A percentile compares a stretch with the other conserved stretches of the same genome.
These are phyloP conservation scores for Silene vulgaris DNA, from an alignment of 179 eudicot genomes.

Conservation along the genomic window DNA sequence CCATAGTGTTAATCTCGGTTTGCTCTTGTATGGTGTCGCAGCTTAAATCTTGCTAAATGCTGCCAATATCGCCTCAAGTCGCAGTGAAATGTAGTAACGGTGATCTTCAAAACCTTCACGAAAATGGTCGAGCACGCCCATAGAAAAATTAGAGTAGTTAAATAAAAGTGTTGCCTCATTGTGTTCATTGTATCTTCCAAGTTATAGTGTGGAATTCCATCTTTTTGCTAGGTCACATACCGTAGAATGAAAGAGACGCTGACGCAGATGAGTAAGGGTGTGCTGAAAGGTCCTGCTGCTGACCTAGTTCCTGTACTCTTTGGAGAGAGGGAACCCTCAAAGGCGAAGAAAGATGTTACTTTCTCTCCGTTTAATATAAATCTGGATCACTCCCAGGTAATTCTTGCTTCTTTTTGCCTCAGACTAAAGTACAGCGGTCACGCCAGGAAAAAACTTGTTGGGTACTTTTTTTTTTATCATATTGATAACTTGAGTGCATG, in stretches of 20 bases:
- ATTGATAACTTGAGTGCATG: not conserved
- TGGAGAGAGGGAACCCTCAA: constrained; percentile 74
- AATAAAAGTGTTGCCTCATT: not conserved
- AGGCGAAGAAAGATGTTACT: constrained; percentile 55
- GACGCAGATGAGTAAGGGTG: constrained; percentile 81
- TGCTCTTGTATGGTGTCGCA: too few species aligned
- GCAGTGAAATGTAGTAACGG: too few species aligned
- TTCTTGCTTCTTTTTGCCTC: not conserved
- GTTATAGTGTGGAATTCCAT: constrained; percentile 15
- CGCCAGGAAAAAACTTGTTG: not conserved
- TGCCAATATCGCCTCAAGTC: too few species aligned
- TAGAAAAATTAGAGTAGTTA: not conserved
- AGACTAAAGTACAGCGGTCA: not conserved
- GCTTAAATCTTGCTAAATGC: too few species aligned
- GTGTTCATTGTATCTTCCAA: not conserved
- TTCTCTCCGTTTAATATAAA: constrained; percentile 65
- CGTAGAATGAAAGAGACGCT: constrained; percentile 93
- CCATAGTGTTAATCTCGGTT: not conserved
- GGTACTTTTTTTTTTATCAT: not conserved
- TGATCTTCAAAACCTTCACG: too few species aligned
- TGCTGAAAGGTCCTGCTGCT: constrained; percentile 84
- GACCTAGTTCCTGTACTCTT: constrained; percentile 90
- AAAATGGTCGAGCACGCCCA: not conserved
- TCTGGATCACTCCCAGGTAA: constrained; percentile 94
- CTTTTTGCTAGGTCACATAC: constrained; percentile 71